Evolutionary conservation across 2,329 filamentous ascomycete genomes (phyloP), one percentile per base, ranked within the genome.

Genomic region (Pleoardoris graminearum): DNA sequence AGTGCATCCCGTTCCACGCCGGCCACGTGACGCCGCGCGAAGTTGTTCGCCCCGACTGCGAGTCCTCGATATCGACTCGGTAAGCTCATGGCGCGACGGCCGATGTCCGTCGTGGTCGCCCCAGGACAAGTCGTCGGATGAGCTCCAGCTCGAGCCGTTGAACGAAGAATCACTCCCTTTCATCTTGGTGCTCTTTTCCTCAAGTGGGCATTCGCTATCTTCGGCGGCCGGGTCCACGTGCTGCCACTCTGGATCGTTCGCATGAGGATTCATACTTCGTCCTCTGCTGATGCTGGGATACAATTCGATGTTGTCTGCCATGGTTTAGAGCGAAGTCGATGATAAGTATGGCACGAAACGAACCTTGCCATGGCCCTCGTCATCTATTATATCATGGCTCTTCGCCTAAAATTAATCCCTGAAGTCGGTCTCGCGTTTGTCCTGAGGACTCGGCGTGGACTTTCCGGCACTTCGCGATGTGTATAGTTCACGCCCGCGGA

Each of bases 81-180:
- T 57, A 1, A 59, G 30, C 27, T 59, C 57, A n/a, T 27, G 29
- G 25, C 37, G 39, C 2, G 49, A 38, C 7, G 57, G 57, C 2
- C 57, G 54, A 29, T 60, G 55, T 7, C 57, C 57, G 37, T 60
- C 57, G 17, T 46, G n/a, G 22, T 60, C 52, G 22, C 53, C 45
- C 7, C 53, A 48, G 11, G 25, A 16, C 16, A 22, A 11, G 41
- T 48, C 22, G n/a, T 44, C 33, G 39, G 22, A 36, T 17, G 36
- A 12, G 25, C 25, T 36, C 37, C 30, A 50, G n/a, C 14, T 35
- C n/a, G 48, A 43, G 4, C 14, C 17, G 29, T 16, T 50, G 16
- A 29, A 35, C n/a, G 38, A 37, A 11, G 30, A 33, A 11, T 21
- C 10, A 10, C 32, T 41, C 14, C 19, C 14, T 35, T 30, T 33